Conservation (phyloP, 345 rosid species). For the Erucastrum elatum region DNA sequence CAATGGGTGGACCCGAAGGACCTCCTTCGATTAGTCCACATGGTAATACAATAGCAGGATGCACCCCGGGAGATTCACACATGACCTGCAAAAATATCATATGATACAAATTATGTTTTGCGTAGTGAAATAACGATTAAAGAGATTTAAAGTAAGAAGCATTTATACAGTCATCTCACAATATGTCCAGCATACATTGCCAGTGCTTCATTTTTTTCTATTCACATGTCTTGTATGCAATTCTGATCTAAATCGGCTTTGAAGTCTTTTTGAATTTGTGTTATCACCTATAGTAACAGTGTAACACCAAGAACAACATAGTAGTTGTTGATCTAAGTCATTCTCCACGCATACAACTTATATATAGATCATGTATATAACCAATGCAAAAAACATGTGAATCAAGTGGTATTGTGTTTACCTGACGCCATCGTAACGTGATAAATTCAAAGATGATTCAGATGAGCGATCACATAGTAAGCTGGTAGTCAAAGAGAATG, state of each 20-base stretch:
- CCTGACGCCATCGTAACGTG: conserved; percentile 95
- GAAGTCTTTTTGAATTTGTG: conserved; percentile 65
- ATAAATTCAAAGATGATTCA: conserved; percentile 83
- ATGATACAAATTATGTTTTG: background rate
- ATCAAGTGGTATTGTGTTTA: conserved; percentile 23
- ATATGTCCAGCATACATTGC: conserved; percentile 92
- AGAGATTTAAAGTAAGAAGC: background rate
- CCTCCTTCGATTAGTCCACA: conserved; percentile 84
- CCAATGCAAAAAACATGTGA: background rate
- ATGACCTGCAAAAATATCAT: conserved; percentile 51
- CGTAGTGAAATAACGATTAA: background rate
- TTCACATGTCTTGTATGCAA: conserved; percentile 88
- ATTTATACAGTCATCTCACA: conserved; percentile 60
- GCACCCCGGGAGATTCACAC: conserved; percentile 80
- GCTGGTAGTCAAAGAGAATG: conserved; percentile 92
- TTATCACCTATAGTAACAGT: conserved; percentile 59
- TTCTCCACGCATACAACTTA: conserved; percentile 71
- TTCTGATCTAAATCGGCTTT: conserved; percentile 63
- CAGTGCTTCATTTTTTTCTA: conserved; percentile 76
- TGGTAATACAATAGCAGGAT: conserved; percentile 88
- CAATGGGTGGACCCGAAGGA: conserved; percentile 72
- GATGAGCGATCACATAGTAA: conserved; percentile 88
- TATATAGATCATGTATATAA: conserved; percentile 3
- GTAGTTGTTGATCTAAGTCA: conserved; percentile 47
- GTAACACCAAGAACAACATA: background rate